Base-by-base conservation (phyloP, 1,284 basidiomycete genomes). In the Rhodotorula sp. region DNA sequence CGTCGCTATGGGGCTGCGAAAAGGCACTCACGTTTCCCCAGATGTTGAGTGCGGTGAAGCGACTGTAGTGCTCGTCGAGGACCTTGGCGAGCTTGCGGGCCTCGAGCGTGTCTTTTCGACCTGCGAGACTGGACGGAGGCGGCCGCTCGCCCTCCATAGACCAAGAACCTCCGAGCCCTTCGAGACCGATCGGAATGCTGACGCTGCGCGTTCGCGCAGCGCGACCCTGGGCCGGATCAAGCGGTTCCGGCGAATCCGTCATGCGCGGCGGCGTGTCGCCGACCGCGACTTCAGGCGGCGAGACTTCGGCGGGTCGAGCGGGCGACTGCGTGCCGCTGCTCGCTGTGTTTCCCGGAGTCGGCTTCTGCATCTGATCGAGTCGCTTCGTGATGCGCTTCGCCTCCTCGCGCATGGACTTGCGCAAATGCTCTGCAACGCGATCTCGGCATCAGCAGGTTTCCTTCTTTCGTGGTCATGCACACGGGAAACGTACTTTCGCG, bases 81-180 rank as follows among this genome's bases (percentile, higher is more conserved):
- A 68, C 66, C 47, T 65, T 70, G 48, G 75, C 75, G 26, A 75
- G 65, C 43, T 64, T 64, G 16, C 75, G 23, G 23, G 73, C 75
- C 21, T 74, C 73, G 21, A 70, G 83, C 4, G 90, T 91, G 77
- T 92, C 91, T 63, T 90, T 82, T 68, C 91, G 83, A 47, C 90
- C 87, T 47, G 90, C 89, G 76, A 93, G 91, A 72, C 90, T 91
- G 76, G 89, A 90, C 6, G 91, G 88, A 14, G 91, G 91, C 10
- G 91, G 91, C 43, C 84, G 84, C 80, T 93, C 91, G 64, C 82
- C 85, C 75, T 90, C 88, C 67, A 91, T 80, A 29, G 87, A 88
- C 91, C 89, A 92, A 23, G 58, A 16, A 12, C 23, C 58, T 16
- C 29, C 18, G 43, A 69, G 57, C 3, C 72, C 73, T 29, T 60